Evolutionary conservation across 1,139 yeast genomes (phyloP).

Genomic region (Candida dubliniensis): DNA sequence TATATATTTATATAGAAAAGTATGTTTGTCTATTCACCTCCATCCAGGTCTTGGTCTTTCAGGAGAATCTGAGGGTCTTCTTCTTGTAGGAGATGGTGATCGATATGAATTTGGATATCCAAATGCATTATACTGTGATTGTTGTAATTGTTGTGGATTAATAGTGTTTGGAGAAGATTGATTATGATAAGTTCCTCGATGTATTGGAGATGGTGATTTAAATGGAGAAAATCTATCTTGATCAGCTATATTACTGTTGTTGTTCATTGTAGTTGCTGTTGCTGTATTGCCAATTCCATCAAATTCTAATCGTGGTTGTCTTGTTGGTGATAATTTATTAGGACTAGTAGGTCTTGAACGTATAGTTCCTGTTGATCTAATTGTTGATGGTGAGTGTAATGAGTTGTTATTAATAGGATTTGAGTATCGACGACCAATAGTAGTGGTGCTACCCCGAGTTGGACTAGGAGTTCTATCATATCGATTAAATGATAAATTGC

Average conservation of each 20-base stretch:
- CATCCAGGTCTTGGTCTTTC: conserved; percentile 6
- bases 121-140: background rate
- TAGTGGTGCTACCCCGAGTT: conserved; percentile 1
- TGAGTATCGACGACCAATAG: too few species aligned
- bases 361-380: background rate
- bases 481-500: conserved; percentile 2
- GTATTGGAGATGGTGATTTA: conserved; percentile 12
- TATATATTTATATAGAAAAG: background rate
- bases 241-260: background rate
- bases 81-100: conserved; percentile 10
- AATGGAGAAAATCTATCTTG: conserved; percentile 1
- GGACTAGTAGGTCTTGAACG: conserved; percentile 6
- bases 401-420: too few species aligned
- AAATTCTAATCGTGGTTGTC: conserved; percentile 7
- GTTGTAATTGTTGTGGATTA: background rate
- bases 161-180: conserved; percentile 5
- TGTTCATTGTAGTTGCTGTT: too few species aligned
- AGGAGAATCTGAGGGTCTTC: conserved; percentile 6
- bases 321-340: conserved; percentile 10
- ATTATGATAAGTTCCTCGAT: conserved; percentile 1
- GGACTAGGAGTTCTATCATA: conserved; percentile 8
- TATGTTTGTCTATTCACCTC: conserved; percentile 6
- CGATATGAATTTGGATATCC: conserved; percentile 5
- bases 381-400: too few species aligned
- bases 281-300: background rate